Evolutionary conservation across 495 filamentous ascomycete species (phyloP), one percentile per base, ranked within the genome.

Genomic region (Bryoglossum gracile): DNA sequence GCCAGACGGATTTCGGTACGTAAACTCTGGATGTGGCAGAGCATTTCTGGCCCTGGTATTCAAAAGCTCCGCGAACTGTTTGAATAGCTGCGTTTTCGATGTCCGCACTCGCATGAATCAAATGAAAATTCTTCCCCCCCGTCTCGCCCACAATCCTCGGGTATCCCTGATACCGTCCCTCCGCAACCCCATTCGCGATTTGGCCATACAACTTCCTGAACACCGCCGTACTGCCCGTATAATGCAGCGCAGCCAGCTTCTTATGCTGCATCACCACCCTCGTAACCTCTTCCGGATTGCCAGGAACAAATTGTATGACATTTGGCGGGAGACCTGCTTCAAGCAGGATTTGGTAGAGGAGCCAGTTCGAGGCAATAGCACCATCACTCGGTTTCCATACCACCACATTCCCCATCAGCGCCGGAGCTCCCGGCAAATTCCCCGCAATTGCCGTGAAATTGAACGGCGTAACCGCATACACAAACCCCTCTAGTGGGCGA

Each of bases 21-120:
- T 92, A 94, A 13, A 80, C 51, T 13, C 87, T 77, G 39, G 86
- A 90, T 1, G 83, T 86, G 36, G 87, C 87, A 57, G 81, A 86
- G 68, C 87, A 94, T 65, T 94, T 94, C 64, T 94, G 88, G 18
- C 88, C 88, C 62, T 89, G 85, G 61, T 86, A 94, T 66, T 94
- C 88, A 59, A 94, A 94, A 6, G 88, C 83, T 33, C 86, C 88
- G 33, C 88, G 83, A 23, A 94, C 78, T 8, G 87, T 94, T 54
- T 92, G 82, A 36, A 83, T 70, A 8, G 80, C 84, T 22, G 88
- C 87, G 56, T 88, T 91, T 26, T 75, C 64, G 37, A 89, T 57
- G 53, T 92, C 84, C 28, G 88, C 87, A 3, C 77, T 81, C 4
- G 69, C 51, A 61, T 94, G 87, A 36, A 94, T 63, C 32, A 94